Evolutionary conservation across 768 basidiomycete genomes (phyloP), one percentile per base, ranked within the genome.

Genomic region (Boletus subparvulus): DNA sequence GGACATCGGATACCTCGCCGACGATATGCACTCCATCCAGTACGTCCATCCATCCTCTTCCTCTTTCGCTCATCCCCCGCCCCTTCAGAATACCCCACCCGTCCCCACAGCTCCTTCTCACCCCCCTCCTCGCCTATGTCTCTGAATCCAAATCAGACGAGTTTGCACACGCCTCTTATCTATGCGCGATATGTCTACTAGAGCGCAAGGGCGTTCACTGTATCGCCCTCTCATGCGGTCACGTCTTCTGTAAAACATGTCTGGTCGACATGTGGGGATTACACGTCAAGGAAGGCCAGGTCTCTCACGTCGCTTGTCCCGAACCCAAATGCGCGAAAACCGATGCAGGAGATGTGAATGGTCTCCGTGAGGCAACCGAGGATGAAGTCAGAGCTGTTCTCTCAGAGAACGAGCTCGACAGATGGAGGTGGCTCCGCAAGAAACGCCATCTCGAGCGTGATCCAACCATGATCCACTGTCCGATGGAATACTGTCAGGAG

Each of bases 231-330:
- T 67, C 75, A 3, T 95, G 93, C 66, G 71, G 73, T 1, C 94
- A 95, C 69, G 80, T 94, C 13, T 95, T 94, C 69, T 96, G 94
- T 68, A 82, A 83, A n/a, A 70, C 80, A 9, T 96, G 94, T 66
- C 70, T 96, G 28, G 77, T 78, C 50, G 86, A 88, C 50, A 94
- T 90, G 68, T 97, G 93, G 93, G 78, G 80, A 43, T 68, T 93
- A 48, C 88, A 87, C 61, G 88, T 97, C 51, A 75, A 73, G 47
- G 92, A 95, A 67, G 94, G 94, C 8, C 85, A 88, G 55, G 75
- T 93, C 14, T 80, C 77, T 32, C 78, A 79, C 19, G 93, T 97
- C 2, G 81, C 87, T 0, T 97, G 94, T 68, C 90, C 94, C 1
- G 87, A 92, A 64, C 83, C 85, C 1, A 77, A 76, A 36, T 97